A percentile compares a stretch with the other conserved stretches of the same genome.
phyloP scores from a whole-genome alignment of 2,329 filamentous ascomycete species.

The Diaporthe sp. region DNA sequence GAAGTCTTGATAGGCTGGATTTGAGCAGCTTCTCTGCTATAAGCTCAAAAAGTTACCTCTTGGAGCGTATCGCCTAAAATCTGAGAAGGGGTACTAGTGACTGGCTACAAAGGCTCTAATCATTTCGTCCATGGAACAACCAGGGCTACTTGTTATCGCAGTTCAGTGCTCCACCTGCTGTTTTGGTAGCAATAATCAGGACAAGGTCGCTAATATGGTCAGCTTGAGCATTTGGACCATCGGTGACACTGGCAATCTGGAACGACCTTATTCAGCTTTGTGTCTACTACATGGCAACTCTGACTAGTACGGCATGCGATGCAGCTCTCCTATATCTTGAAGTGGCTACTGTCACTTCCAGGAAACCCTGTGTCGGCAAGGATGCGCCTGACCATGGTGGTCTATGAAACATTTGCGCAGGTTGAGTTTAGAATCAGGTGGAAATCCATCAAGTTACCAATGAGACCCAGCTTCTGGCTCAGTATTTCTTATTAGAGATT shows the following conservation, averaged over 20 bases:
- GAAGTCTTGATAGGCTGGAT: not conserved
- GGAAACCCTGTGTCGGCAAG: not conserved
- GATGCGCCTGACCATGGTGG: not conserved
- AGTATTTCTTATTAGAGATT: not conserved
- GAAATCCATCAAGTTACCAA: not conserved
- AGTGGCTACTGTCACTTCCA: not conserved
- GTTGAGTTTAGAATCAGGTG: not conserved
- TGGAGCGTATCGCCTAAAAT: not conserved
- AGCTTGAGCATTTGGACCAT: not conserved
- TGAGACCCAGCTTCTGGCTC: not conserved
- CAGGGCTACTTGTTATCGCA: not conserved
- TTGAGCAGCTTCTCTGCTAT: not conserved
- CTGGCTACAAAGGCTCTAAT: not conserved
- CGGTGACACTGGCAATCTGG: not conserved
- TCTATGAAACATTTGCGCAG: not conserved
- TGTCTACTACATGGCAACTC: not conserved
- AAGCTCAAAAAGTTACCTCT: not conserved
- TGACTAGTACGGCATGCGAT: not conserved
- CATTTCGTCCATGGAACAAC: fast-evolving
- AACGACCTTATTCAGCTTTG: not conserved
- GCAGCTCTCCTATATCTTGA: not conserved
- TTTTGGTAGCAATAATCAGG: not conserved
- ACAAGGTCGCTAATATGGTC: not conserved
- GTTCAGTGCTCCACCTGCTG: not conserved
- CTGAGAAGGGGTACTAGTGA: not conserved